These are phyloP conservation scores for Lotus japonicus DNA, from an alignment of 306 rosid genomes.

Conservation along the genomic window DNA sequence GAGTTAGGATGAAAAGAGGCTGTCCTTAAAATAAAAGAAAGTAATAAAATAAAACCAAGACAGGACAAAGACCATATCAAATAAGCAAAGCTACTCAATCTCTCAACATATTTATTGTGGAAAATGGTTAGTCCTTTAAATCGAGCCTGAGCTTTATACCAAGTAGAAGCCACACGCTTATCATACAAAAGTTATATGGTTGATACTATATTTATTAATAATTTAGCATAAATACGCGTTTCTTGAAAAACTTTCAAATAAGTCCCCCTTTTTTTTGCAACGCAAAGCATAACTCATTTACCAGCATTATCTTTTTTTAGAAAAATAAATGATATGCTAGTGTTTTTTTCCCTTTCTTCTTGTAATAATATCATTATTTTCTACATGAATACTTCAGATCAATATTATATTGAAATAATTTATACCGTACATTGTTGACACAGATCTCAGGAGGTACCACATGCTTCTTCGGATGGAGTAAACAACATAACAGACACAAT, in stretches of 20 bases:
- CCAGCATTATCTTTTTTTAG: background rate
- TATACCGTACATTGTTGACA: slow-evolving; percentile 12
- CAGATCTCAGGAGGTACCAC: slow-evolving; percentile 49
- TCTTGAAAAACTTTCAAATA: slow-evolving; percentile 1
- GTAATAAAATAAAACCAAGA: background rate
- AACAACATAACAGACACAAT: slow-evolving; percentile 46
- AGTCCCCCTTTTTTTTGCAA: background rate
- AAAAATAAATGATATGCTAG: background rate
- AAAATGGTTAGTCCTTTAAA: background rate
- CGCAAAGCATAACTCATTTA: background rate
- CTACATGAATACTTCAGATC: slow-evolving; percentile 13
- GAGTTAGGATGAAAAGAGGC: background rate
- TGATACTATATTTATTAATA: background rate
- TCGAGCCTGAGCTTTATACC: background rate
- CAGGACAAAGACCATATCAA: background rate
- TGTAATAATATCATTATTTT: background rate
- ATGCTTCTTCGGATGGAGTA: slow-evolving; percentile 41
- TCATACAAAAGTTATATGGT: slow-evolving; percentile 8
- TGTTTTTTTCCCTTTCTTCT: background rate
- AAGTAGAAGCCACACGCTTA: background rate
- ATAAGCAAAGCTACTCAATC: background rate
- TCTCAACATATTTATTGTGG: background rate
- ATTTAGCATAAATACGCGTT: background rate
- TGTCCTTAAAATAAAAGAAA: background rate
- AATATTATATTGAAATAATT: background rate